A percentile compares a stretch with the other conserved stretches of the same genome.
These are phyloP conservation scores for Verticillium klebahnii DNA, from an alignment of 2,329 filamentous ascomycete species.

Conservation along the genomic window DNA sequence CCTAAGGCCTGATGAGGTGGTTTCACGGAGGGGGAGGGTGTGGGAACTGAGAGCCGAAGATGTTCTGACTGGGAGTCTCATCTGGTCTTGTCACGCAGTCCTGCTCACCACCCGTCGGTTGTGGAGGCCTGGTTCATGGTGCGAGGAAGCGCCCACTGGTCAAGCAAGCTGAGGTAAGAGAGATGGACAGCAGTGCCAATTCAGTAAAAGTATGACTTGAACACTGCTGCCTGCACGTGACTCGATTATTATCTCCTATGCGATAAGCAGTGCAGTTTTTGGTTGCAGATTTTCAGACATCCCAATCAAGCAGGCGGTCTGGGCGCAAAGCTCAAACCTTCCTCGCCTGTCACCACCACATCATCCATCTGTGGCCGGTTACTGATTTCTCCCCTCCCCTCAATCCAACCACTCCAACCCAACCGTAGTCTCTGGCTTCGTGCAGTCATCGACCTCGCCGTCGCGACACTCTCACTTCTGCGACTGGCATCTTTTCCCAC, in stretches of 20 bases:
- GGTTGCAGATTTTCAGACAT: not conserved
- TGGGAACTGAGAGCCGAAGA: too few species aligned
- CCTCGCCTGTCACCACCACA: constrained; percentile 1
- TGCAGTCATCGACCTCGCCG: not conserved
- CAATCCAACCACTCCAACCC: not conserved
- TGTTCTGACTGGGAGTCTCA: too few species aligned
- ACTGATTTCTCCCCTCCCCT: not conserved
- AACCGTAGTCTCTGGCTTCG: not conserved
- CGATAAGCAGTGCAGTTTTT: not conserved
- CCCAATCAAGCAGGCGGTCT: constrained; percentile 10
- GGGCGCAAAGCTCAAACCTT: constrained; percentile 7
- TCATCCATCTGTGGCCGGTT: not conserved
- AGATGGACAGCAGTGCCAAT: too few species aligned
- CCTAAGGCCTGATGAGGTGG: too few species aligned
- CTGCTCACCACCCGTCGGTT: too few species aligned
- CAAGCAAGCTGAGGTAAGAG: too few species aligned
- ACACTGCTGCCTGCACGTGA: not conserved
- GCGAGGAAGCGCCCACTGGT: too few species aligned
- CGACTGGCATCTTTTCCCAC: not conserved
- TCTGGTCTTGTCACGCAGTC: too few species aligned
- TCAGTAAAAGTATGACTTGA: too few species aligned
- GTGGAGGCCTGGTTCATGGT: too few species aligned
- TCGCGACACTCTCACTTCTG: not conserved
- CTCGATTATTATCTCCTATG: not conserved
- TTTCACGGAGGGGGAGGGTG: too few species aligned